A percentile compares a stretch with the other conserved stretches of the same genome.
Evolutionary conservation across 2,329 filamentous ascomycete species (phyloP).

Genomic region (Rosellinia necatrix): DNA sequence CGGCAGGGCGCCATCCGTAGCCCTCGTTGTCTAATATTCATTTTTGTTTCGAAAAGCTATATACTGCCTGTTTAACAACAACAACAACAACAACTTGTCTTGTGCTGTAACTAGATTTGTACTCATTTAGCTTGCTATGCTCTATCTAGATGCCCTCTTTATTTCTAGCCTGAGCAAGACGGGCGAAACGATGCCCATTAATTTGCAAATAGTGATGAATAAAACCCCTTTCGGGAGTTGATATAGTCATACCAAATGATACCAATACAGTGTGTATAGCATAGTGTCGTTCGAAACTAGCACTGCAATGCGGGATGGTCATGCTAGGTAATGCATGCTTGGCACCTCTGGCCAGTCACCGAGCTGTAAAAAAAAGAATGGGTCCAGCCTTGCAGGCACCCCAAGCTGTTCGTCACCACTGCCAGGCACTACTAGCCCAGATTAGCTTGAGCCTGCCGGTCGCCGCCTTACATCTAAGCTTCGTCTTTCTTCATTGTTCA

Average conservation of each 20-base stretch:
- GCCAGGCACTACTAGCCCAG: too few species aligned
- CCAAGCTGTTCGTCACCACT: slow-evolving; percentile 34
- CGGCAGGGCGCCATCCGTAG: background rate
- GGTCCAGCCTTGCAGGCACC: slow-evolving; percentile 31
- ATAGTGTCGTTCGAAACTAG: too few species aligned
- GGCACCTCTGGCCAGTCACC: background rate
- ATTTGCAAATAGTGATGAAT: too few species aligned
- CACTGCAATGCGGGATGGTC: too few species aligned
- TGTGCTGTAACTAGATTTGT: background rate
- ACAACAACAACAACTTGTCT: too few species aligned
- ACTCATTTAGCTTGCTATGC: background rate
- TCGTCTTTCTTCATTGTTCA: slow-evolving; percentile 1
- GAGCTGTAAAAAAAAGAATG: slow-evolving; percentile 6
- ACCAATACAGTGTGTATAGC: too few species aligned
- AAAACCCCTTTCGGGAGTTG: too few species aligned
- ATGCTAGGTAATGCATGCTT: too few species aligned
- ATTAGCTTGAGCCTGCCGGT: slow-evolving; percentile 13
- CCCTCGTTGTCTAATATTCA: background rate
- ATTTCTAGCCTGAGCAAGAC: too few species aligned
- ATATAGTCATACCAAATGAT: too few species aligned
- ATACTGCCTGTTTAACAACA: background rate
- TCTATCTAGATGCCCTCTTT: too few species aligned
- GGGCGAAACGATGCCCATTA: too few species aligned
- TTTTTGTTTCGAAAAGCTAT: background rate
- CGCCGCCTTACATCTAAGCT: slow-evolving; percentile 10